Conservation (phyloP, 495 filamentous ascomycete species). For the Aspergillus avenaceus region DNA sequence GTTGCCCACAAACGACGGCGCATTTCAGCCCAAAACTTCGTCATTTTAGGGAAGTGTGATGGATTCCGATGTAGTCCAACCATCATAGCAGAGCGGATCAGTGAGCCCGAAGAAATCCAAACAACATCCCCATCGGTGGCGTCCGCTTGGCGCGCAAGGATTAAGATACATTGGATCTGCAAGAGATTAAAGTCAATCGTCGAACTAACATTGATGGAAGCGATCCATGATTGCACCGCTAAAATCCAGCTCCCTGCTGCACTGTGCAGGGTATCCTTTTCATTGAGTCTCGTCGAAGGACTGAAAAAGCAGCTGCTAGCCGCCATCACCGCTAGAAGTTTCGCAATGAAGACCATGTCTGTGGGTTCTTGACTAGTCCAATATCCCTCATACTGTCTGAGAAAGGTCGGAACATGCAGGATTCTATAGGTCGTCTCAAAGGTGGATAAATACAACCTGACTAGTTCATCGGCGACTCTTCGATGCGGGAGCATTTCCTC, state of each 20-base stretch:
- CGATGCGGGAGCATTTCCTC: conserved; percentile 45
- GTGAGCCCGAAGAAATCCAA: conserved; percentile 52
- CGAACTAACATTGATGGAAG: conserved; percentile 48
- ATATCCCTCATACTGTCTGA: conserved; percentile 46
- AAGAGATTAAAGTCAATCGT: conserved; percentile 45
- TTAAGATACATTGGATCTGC: conserved; percentile 51
- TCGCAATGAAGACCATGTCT: conserved; percentile 36
- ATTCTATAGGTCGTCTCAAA: conserved; percentile 57
- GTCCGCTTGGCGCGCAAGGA: conserved; percentile 50
- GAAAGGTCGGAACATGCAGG: conserved; percentile 55
- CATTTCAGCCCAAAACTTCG: conserved; percentile 47
- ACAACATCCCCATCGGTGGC: conserved; percentile 50
- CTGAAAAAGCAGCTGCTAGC: conserved; percentile 47
- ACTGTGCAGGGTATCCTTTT: conserved; percentile 25
- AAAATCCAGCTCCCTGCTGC: conserved; percentile 48
- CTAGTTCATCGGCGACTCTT: conserved; percentile 46
- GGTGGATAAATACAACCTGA: conserved; percentile 50
- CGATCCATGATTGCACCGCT: conserved; percentile 53
- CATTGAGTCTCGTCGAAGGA: conserved; percentile 16
- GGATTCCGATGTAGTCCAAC: conserved; percentile 60
- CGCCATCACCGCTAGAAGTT: conserved; percentile 50
- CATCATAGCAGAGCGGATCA: conserved; percentile 53
- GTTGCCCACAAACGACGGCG: conserved; percentile 60
- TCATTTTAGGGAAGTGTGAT: conserved; percentile 43
- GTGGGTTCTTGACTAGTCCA: conserved; percentile 38